Conservation (phyloP, 768 basidiomycete species). For the Suillus cothurnatus region DNA sequence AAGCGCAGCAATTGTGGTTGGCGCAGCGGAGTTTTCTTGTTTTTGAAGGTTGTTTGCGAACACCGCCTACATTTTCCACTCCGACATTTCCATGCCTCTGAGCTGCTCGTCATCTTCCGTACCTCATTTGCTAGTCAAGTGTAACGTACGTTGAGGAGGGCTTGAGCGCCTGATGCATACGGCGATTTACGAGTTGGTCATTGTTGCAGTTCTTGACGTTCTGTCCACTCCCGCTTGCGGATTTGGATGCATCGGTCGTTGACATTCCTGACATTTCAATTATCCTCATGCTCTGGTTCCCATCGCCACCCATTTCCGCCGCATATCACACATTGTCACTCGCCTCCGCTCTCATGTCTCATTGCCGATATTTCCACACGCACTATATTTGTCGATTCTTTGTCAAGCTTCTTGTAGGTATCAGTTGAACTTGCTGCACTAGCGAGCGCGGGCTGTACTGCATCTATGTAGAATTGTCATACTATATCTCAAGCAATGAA, state of each 20-base stretch:
- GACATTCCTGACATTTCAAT: constrained; percentile 24
- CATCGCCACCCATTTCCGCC: constrained; percentile 22
- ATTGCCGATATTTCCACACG: constrained; percentile 22
- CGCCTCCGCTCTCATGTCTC: constrained; percentile 12
- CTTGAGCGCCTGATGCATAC: constrained; percentile 27
- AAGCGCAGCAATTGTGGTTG: constrained; percentile 24
- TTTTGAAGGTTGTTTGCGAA: constrained; percentile 27
- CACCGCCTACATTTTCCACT: constrained; percentile 21
- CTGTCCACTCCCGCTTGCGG: constrained; percentile 30
- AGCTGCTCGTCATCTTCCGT: constrained; percentile 25
- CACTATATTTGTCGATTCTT: constrained; percentile 26
- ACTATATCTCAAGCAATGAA: constrained; percentile 14
- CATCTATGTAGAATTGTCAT: constrained; percentile 32
- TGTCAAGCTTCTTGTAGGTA: constrained; percentile 32
- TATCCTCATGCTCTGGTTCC: constrained; percentile 27
- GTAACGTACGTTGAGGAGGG: constrained; percentile 19
- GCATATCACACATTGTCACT: constrained; percentile 21
- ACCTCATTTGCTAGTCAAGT: constrained; percentile 42
- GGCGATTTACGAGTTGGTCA: constrained; percentile 16
- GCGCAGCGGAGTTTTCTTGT: constrained; percentile 29
- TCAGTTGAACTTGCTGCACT: constrained; percentile 28
- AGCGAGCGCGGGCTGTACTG: constrained; percentile 35
- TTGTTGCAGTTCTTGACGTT: constrained; percentile 12
- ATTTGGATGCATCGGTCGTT: constrained; percentile 18
- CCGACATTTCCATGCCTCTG: constrained; percentile 17